Percentiles rank a stretch among this genome's conserved stretches.
Conservation (phyloP, 495 filamentous ascomycete genomes). For the Haplographium delicatum region DNA sequence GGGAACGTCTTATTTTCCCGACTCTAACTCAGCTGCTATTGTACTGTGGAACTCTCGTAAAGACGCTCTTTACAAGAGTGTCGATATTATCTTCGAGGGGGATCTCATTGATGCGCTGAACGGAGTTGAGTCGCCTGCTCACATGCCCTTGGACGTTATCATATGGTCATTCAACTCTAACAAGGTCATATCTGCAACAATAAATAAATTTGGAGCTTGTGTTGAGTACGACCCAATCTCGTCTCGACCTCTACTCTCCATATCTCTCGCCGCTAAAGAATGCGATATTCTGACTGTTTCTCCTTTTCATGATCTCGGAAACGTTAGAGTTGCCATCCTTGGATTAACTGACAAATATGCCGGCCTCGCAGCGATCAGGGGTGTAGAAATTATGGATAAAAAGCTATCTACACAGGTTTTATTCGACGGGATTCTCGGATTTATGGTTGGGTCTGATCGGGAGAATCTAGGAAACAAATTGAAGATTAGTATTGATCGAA, state of each 20-base stretch:
- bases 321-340: constrained; percentile 1
- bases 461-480: neutral
- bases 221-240: neutral
- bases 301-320: neutral
- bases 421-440: constrained; percentile 5
- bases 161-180: neutral
- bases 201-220: neutral
- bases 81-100: constrained; percentile 7
- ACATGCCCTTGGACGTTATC: neutral
- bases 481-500: neutral
- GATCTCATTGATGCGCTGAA: constrained; percentile 10
- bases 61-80: constrained; percentile 1
- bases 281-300: constrained; percentile 1
- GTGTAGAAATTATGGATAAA: neutral
- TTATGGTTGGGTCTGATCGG: neutral
- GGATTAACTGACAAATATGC: constrained; percentile 14
- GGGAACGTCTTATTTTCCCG: constrained; percentile 2
- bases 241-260: neutral
- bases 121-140: neutral
- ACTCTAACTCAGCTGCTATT: constrained; percentile 1
- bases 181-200: neutral
- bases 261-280: neutral
- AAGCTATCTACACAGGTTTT: constrained; percentile 4
- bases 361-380: constrained; percentile 3
- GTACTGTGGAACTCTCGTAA: constrained; percentile 5